These are phyloP conservation scores for Gloeostereum incarnatum DNA, from an alignment of 768 basidiomycete species.

Conservation along the genomic window DNA sequence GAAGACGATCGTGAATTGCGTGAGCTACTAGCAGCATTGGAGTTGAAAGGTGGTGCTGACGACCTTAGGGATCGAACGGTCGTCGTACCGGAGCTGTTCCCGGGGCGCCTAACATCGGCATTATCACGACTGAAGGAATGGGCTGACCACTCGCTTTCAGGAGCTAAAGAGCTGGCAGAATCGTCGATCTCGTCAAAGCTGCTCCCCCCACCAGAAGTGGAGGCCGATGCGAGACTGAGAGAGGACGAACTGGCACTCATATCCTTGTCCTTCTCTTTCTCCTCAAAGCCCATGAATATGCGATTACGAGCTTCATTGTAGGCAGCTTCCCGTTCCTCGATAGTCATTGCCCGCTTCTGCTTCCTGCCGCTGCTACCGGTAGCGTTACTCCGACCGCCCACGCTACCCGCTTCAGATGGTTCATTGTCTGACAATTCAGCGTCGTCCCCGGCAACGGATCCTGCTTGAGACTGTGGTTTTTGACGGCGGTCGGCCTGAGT, in stretches of 20 bases:
- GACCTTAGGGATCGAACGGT: slow-evolving; percentile 55
- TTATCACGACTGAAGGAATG: slow-evolving; percentile 43
- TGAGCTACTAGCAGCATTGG: slow-evolving; percentile 49
- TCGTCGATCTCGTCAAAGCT: slow-evolving; percentile 63
- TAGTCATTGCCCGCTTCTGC: slow-evolving; percentile 72
- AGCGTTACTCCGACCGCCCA: slow-evolving; percentile 58
- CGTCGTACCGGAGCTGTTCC: slow-evolving; percentile 37
- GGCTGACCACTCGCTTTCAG: slow-evolving; percentile 75
- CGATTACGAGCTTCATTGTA: slow-evolving; percentile 80
- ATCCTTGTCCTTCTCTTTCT: slow-evolving; percentile 64
- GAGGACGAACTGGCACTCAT: slow-evolving; percentile 73
- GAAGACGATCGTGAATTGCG: slow-evolving; percentile 69
- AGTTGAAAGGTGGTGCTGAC: slow-evolving; percentile 35
- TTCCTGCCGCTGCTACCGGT: slow-evolving; percentile 46
- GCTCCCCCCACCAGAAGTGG: slow-evolving; percentile 52
- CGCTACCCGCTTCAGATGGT: slow-evolving; percentile 73
- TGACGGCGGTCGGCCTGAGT: slow-evolving; percentile 41
- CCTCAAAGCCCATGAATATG: slow-evolving; percentile 80
- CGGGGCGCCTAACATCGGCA: slow-evolving; percentile 38
- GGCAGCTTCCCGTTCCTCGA: slow-evolving; percentile 83
- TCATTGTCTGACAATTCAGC: slow-evolving; percentile 71
- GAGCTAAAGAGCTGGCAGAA: slow-evolving; percentile 58
- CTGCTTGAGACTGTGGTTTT: slow-evolving; percentile 59
- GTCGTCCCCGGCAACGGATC: slow-evolving; percentile 69
- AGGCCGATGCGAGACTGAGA: slow-evolving; percentile 60